phyloP scores from a whole-genome alignment of 257 asterid species.

The Salvia rosmarinus region DNA sequence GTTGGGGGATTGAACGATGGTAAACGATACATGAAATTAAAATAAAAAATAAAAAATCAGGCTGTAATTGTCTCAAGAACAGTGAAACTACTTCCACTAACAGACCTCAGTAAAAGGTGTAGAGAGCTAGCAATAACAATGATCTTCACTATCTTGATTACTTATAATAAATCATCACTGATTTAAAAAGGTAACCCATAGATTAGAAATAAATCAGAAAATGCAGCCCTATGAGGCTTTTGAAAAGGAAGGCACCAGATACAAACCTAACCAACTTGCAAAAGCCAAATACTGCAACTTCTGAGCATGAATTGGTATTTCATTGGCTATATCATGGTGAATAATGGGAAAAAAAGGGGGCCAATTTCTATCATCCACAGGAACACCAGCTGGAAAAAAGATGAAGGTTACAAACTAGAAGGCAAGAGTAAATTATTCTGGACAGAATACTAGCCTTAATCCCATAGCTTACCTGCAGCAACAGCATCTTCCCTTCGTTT shows the following conservation, averaged over 20 bases:
- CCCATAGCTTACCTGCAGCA: conserved; percentile 41
- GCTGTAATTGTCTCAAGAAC: too few species aligned
- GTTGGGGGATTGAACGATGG: too few species aligned
- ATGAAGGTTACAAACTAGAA: conserved; percentile 26
- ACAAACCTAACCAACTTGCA: conserved; percentile 67
- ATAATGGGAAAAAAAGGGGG: conserved; percentile 64
- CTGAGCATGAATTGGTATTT: conserved; percentile 67
- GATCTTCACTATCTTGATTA: too few species aligned
- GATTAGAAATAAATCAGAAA: conserved; percentile 5
- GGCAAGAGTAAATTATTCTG: background rate
- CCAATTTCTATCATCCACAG: conserved; percentile 63
- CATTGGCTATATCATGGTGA: conserved; percentile 66
- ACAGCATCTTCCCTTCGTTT: conserved; percentile 61
- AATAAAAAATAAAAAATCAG: too few species aligned
- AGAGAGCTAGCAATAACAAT: too few species aligned
- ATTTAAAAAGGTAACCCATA: too few species aligned
- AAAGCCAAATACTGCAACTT: conserved; percentile 63
- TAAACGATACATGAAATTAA: too few species aligned
- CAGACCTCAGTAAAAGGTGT: too few species aligned
- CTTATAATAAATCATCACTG: too few species aligned
- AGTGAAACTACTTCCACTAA: too few species aligned
- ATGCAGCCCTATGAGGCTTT: background rate
- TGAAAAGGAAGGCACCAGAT: conserved; percentile 13
- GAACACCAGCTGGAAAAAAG: conserved; percentile 49
- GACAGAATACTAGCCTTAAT: conserved; percentile 4